Base-by-base conservation (phyloP, 1,284 basidiomycete species). In the Ustilago sp. region DNA sequence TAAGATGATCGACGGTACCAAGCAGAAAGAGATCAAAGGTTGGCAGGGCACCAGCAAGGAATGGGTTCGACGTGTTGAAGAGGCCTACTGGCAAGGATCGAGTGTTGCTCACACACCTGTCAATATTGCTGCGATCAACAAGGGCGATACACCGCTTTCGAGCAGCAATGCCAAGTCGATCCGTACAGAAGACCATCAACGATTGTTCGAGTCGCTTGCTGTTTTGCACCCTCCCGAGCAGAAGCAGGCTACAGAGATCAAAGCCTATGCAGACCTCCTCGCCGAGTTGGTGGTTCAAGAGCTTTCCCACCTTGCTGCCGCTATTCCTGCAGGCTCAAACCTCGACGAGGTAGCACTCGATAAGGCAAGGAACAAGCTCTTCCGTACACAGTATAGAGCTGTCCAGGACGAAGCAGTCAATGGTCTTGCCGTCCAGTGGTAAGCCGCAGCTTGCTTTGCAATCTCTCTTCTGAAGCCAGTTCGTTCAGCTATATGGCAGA, bases 371-470 rank as follows among this genome's bases (percentile, higher is more conserved):
- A 83, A 63, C 39, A 86, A 86, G 52, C 84, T 91, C n/a, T 90
- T 97, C 82, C 88, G 93, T 83, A 96, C 95, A 6, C 88, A 90
- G 81, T 98, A 95, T 86, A 89, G 91, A 65, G 93, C 92, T 28
- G 94, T 98, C 0, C 93, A 94, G 87, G 93, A 91, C 86, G 93
- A 96, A 84, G 91, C 94, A 45, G 87, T 92, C 48, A 87, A 85
- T 48, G 91, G 92, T 13, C 88, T 94, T 56, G 91, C 92, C 12
- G 94, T 94, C 8, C 91, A 92, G 80, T 95, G 94, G 93, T 94
- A 88, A 50, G 12, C 36, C 8, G 17, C 15, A 13, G 13, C 19
- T 48, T 23, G 13, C n/a, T 7, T 28, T 28, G 23, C 23, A 28
- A 28, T 28, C 23, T 28, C 23, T 23, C 23, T 23, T 23, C 23